Base-by-base conservation (phyloP, 225 moss, liverwort and hornwort species). In the Sphagnum tenellum region DNA sequence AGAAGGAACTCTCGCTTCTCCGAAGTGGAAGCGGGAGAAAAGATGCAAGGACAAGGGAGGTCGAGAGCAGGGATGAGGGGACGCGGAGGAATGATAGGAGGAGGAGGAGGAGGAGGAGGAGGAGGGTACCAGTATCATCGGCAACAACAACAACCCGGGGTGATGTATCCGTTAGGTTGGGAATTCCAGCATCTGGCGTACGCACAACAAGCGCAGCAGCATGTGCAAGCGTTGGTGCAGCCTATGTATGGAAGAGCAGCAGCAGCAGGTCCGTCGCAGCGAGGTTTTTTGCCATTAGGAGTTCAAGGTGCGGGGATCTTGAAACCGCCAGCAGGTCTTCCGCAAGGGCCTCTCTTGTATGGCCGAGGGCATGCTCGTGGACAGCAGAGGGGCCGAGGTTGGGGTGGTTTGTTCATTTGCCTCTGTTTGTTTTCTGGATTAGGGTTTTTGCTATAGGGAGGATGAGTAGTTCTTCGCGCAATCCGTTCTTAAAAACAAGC, bases 241-340 rank as follows among this genome's bases (percentile, higher is more conserved):
- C 75, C 77, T 3, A 54, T 62, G 4, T 81, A 75, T 50, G 67
- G 63, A 46, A 48, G 74, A n/a, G 45, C 47, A 2, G 61, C 11
- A 62, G 71, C 2, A 77, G 76, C 4, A 52, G 29, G 29, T 29
- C 29, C 29, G 29, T 64, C 49, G 3, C 59, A 67, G 46, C 29
- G 76, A 46, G 81, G 76, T 49, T 66, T 81, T 69, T 44, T 79
- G 68, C 78, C 89, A 0, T 50, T 90, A 13, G 89, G 87, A 6
- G 89, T 90, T 69, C 89, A 87, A 64, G 89, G 84, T 55, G 84
- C 82, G 4, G 89, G 89, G 66, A 79, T 90, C 69, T 64, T 80
- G 75, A 90, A 90, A 82, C 74, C 84, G 56, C 89, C 89, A 46
- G 66, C 74, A 12, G 87, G 77, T 12, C 61, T 66, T 44, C 70